Conservation (phyloP, 2,329 filamentous ascomycete genomes). For the Ceratocystis cacaofunesta region DNA sequence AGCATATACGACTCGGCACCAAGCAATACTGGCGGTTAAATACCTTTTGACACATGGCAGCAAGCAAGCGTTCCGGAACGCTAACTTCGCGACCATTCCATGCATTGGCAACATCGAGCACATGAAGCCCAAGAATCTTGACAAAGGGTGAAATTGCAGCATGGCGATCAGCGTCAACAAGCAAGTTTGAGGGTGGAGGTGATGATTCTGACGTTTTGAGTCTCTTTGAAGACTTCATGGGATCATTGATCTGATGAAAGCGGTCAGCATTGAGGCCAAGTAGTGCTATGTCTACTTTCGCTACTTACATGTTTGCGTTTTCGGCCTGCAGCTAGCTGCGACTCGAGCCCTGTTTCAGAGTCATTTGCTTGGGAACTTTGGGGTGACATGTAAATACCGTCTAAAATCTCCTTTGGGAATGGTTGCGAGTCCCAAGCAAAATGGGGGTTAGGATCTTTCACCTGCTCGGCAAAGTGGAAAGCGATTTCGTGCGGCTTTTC, state of each 20-base stretch:
- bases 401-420: conserved; percentile 35
- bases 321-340: conserved; percentile 8
- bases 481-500: conserved; percentile 34
- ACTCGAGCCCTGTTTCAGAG: neutral
- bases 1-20: conserved; percentile 1
- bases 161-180: conserved; percentile 16
- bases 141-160: conserved; percentile 13
- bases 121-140: conserved; percentile 13
- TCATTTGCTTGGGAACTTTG: conserved; percentile 17
- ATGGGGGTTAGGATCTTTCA: conserved; percentile 27
- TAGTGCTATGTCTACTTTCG: neutral
- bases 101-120: conserved; percentile 10
- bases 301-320: conserved; percentile 37
- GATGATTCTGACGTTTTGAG: conserved; percentile 8
- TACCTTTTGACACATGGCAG: conserved; percentile 17
- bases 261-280: neutral
- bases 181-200: neutral
- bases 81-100: conserved; percentile 9
- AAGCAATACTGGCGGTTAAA: neutral
- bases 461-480: conserved; percentile 31
- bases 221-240: conserved; percentile 10
- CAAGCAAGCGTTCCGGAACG: conserved; percentile 12
- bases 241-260: conserved; percentile 7
- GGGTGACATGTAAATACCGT: conserved; percentile 31
- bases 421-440: conserved; percentile 34